phyloP scores from a whole-genome alignment of 2,329 filamentous ascomycete species.

The Apiospora saccharicola region DNA sequence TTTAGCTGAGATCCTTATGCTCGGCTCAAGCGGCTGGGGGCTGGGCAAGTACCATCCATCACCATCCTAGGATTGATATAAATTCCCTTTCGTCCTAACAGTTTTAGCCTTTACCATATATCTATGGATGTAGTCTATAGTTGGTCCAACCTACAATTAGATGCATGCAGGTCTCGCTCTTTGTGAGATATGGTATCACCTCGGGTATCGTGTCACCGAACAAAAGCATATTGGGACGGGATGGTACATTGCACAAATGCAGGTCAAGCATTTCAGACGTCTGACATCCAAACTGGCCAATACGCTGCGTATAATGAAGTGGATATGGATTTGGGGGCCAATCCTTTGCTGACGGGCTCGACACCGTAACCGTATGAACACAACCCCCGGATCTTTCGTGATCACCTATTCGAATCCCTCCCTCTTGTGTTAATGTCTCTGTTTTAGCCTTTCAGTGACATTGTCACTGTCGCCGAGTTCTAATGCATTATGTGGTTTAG shows the following conservation, averaged over 20 bases:
- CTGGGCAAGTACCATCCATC: not conserved
- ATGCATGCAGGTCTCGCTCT: too few relatives aligned
- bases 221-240: not conserved
- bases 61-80: not conserved
- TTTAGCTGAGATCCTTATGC: not conserved
- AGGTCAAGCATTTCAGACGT: too few relatives aligned
- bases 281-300: too few relatives aligned
- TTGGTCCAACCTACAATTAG: too few relatives aligned
- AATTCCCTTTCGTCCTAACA: not conserved
- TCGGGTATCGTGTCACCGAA: not conserved
- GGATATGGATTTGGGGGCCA: too few relatives aligned
- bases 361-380: too few relatives aligned
- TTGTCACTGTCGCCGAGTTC: not conserved
- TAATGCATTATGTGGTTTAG: not conserved
- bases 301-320: too few relatives aligned
- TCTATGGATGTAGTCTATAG: too few relatives aligned
- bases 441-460: not conserved
- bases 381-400: too few relatives aligned
- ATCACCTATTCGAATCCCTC: too few relatives aligned
- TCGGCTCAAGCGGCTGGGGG: not conserved
- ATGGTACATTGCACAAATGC: not conserved
- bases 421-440: not conserved
- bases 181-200: too few relatives aligned
- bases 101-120: not conserved
- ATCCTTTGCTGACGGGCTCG: too few relatives aligned